A percentile compares a stretch with the other conserved stretches of the same genome.
Conservation (phyloP, 2,329 filamentous ascomycete genomes). For the Diaporthe vexans region DNA sequence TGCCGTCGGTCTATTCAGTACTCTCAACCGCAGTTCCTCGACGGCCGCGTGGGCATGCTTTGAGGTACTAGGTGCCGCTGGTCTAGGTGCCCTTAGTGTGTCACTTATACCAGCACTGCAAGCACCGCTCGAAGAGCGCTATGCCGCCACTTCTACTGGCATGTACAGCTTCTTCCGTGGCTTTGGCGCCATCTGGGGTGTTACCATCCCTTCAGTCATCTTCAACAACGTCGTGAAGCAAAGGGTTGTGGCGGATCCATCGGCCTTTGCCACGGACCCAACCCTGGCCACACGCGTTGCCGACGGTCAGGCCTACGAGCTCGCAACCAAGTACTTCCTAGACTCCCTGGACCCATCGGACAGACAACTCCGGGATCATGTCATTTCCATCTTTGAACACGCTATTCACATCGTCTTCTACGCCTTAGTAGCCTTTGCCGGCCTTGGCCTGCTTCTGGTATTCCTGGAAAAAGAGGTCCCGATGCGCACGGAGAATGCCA, state of each 20-base stretch:
- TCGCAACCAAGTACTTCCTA: neutral
- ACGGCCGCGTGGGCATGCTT: neutral
- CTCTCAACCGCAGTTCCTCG: neutral
- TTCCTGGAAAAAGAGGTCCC: neutral
- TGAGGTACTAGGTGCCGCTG: neutral
- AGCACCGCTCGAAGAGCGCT: neutral
- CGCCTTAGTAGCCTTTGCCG: neutral
- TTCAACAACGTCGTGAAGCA: constrained; percentile 1
- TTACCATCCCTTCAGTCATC: neutral
- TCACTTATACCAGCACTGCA: neutral
- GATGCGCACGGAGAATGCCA: neutral
- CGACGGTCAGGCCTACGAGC: neutral
- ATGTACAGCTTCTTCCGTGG: constrained; percentile 1
- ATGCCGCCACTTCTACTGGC: neutral
- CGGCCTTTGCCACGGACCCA: neutral
- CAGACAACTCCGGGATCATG: neutral
- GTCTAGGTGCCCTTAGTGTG: neutral
- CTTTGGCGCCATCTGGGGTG: neutral
- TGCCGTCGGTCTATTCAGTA: neutral
- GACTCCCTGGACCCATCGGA: neutral
- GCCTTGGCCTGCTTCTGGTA: neutral
- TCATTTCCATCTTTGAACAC: neutral
- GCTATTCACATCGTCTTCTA: constrained; percentile 1
- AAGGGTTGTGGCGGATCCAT: neutral
- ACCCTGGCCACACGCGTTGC: neutral